Base-by-base conservation (phyloP, 2,329 filamentous ascomycete genomes). In the Sporothrix globosa region DNA sequence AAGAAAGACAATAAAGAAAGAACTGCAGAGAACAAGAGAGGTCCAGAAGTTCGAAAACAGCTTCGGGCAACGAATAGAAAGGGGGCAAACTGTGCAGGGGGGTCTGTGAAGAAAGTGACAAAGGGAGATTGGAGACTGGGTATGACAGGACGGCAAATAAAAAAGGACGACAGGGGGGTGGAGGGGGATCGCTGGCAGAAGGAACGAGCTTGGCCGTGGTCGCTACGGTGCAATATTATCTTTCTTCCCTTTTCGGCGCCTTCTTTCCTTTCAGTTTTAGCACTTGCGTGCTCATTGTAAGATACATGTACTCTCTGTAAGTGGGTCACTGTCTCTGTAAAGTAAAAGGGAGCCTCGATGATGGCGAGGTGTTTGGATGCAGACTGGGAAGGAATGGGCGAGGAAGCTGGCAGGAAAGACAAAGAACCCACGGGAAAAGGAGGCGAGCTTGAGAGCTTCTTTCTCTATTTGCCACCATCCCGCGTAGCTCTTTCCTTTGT, bases 211-310 rank as follows among this genome's bases (percentile, higher is more conserved):
- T 54, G 63, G 63, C 50, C 27, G 46, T 44, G 34, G 50, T 67
- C 48, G 48, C 65, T 67, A 68, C 21, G 66, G 65, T 17, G 66
- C 67, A 61, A 60, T 60, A 60, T 63, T 69, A 41, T 69, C 56
- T 24, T 61, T 63, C 44, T 69, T 69, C 52, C 54, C 27, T 52
- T 63, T 63, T 61, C 56, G 54, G 63, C 63, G 19, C 41, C 34
- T n/a, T 61, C 52, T 58, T 68, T 46, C 19, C 27, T 48, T 41
- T 56, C 50, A 27, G 17, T 14, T 67, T 30, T 48, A 30, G 41
- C 41, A 65, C 44, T 50, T 60, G 34, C 54, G 56, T 67, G 24
- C 17, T 67, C 54, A 48, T 48, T 44, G 34, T 34, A 34, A 4
- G 34, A 34, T 7, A n/a, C n/a, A n/a, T n/a, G n/a, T n/a, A 34